A percentile compares a stretch with the other conserved stretches of the same genome.
Evolutionary conservation across 2,329 filamentous ascomycete genomes (phyloP).

Genomic region (Fusarium piperis): DNA sequence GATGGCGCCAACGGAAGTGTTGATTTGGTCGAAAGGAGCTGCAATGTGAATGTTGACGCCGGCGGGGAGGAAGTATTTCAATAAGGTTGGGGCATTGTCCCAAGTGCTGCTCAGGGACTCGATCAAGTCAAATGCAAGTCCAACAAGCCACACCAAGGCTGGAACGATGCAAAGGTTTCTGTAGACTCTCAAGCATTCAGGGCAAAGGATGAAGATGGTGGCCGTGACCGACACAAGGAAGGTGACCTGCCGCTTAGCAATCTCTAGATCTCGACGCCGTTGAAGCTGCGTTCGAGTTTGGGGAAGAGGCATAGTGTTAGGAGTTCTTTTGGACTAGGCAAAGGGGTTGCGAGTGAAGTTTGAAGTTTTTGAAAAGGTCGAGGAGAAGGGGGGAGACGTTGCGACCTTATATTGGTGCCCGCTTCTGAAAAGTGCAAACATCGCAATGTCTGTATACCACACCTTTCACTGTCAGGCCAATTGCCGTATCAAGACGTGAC

Average conservation of each 20-base stretch:
- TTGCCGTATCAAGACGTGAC: slow-evolving; percentile 3
- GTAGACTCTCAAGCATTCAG: slow-evolving; percentile 16
- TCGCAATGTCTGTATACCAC: not conserved
- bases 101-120: slow-evolving; percentile 9
- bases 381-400: not conserved
- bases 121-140: slow-evolving; percentile 6
- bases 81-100: slow-evolving; percentile 12
- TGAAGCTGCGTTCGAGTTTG: not conserved
- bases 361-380: fast-evolving
- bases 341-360: not conserved
- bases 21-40: slow-evolving; percentile 17
- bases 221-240: slow-evolving; percentile 5
- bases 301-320: not conserved
- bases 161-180: slow-evolving; percentile 16
- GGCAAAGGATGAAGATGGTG: slow-evolving; percentile 11
- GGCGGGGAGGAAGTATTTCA: slow-evolving; percentile 20
- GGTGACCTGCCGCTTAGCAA: slow-evolving; percentile 21
- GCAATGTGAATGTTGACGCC: not conserved
- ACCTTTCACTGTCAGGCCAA: not conserved
- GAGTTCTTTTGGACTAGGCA: not conserved
- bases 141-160: slow-evolving; percentile 14
- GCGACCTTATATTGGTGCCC: slow-evolving; percentile 3
- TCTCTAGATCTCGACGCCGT: slow-evolving; percentile 4
- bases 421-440: not conserved
- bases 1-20: not conserved